phyloP scores from a whole-genome alignment of 345 rosid species.

The Theobroma cacao region DNA sequence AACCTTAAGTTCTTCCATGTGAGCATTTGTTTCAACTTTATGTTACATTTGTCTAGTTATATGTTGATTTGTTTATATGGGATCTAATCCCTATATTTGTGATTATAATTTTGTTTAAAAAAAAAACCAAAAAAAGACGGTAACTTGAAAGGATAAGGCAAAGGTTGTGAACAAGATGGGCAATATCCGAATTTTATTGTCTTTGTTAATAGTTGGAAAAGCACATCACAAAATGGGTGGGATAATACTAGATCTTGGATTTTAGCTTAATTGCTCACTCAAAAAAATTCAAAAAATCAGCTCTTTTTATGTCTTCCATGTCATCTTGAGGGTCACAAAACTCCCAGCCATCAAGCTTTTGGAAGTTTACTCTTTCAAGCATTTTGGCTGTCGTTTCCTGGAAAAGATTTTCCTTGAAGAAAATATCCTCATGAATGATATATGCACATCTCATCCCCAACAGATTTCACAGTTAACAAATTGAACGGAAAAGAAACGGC shows the following conservation, averaged over 20 bases:
- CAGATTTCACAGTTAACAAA: too few species aligned
- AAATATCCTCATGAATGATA: too few species aligned
- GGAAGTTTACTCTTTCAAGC: not conserved
- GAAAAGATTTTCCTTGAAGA: too few species aligned
- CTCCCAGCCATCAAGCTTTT: not conserved
- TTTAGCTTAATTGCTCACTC: not conserved
- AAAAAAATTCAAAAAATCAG: not conserved
- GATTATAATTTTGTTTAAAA: too few species aligned
- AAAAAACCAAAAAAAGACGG: too few species aligned
- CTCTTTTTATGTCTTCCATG: not conserved
- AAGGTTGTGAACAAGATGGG: not conserved
- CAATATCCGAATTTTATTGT: not conserved
- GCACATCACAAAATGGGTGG: not conserved
- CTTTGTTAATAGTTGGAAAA: not conserved
- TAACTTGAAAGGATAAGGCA: not conserved
- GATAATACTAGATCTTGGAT: not conserved
- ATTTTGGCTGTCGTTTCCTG: not conserved
- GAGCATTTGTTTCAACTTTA: too few species aligned
- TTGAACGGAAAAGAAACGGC: too few species aligned
- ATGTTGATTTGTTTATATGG: too few species aligned
- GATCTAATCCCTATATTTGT: too few species aligned
- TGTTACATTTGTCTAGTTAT: too few species aligned
- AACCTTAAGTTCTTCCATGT: too few species aligned
- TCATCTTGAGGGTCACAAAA: conserved; percentile 6
- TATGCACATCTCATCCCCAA: too few species aligned